Base-by-base conservation (phyloP, 176 grass and related monocot genomes). In the Chrysopogon serrulatus region DNA sequence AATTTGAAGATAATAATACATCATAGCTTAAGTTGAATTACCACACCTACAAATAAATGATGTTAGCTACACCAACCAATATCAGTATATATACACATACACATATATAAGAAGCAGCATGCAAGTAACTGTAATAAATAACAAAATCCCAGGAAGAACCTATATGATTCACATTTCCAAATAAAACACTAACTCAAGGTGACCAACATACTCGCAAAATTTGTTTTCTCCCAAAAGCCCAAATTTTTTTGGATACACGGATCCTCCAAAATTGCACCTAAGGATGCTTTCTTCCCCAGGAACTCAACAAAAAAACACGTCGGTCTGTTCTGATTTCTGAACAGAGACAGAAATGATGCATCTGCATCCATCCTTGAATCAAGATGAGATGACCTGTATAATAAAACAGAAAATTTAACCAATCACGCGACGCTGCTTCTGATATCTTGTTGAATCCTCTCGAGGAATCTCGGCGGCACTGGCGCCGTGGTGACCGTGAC, bases 401-500 rank as follows among this genome's bases (percentile, higher is more conserved):
- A 64, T 5, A n/a, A 56, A 56, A 1, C 0, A 9, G 51, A 56
- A 56, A 4, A n/a, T 0, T n/a, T n/a, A 56, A 56, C 21, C 8
- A 32, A 51, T 51, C 27, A 74, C 27, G 71, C 9, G 1, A 54
- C 35, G 73, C 47, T 48, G 63, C 34, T 37, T n/a, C 89, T 35
- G 56, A 92, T 86, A 3, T 90, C 81, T 11, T 43, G 28, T 62
- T 85, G 87, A 18, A 93, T 93, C 87, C 37, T 74, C 15, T 78
- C 71, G 28, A 51, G 37, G 64, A 51, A 33, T 12, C 32, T 34
- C 17, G 51, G 70, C 1, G 34, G 42, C 65, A 71, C 42, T 2
- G 35, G 23, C 6, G 36, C 33, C 28, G 85, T 80, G 6, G 85
- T 88, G 57, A 85, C 78, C 8, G 82, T 83, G 23, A 90, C 74